Evolutionary conservation across 2,329 filamentous ascomycete species (phyloP), one percentile per base, ranked within the genome.

Genomic region (Exserohilum turcica): DNA sequence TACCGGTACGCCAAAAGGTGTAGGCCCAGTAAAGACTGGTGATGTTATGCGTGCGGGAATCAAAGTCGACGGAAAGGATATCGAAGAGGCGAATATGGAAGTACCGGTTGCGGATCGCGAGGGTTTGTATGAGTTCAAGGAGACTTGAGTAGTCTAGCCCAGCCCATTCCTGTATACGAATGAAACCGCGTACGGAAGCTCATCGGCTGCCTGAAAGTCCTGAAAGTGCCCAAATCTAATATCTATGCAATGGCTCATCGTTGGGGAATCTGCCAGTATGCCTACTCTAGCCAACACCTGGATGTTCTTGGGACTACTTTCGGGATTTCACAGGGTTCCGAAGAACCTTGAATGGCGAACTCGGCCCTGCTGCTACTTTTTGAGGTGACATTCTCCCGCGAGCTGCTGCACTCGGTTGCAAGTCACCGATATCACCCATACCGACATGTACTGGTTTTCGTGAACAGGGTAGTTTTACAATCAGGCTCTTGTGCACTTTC

Each of bases 1-100:
- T 65, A 99, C 94, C n/a, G 94, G 94, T 15, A 99, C 94, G 44
- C 94, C 94, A 43, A 97, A 97, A 78, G 94, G 94, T 10, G 94
- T 99, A 1, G 94, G 94, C 1, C 82, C 87, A 16, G 92, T 96
- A 1, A 85, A 86, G 55, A 86, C 90, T 1, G 94, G 94, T 2
- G 92, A 99, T 77, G 81, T 93, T 28, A 91, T 99, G 83, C 87
- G 83, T 59, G 92, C 90, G 21, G 92, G 92, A 3, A 81, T 97
- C 63, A 86, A 85, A 71, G 86, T 96, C 27, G 81, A 83, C 52
- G 92, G 92, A 32, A 86, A 88, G 79, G 91, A 95, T 78, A 76
- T 97, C 28, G 86, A 92, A 72, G 90, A 95, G 79, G 90, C 89
- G 29, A 87, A 79, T 70, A 89, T 97, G 60, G 89, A 95, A 78